phyloP scores from a whole-genome alignment of 805 yeast species.

The Clavispora asparagi region DNA sequence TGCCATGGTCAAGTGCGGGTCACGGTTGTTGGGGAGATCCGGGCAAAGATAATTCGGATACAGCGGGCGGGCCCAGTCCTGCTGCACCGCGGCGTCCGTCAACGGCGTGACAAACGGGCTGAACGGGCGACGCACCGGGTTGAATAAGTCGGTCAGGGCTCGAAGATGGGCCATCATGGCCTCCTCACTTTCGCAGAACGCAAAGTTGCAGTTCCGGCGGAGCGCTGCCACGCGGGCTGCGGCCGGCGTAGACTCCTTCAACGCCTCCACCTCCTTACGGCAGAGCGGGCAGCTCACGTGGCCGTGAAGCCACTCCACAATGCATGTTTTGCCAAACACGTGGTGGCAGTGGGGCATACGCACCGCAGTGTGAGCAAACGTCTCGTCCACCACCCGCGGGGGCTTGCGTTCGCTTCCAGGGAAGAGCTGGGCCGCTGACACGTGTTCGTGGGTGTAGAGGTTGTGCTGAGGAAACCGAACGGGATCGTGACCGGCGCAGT shows the following conservation, averaged over 20 bases:
- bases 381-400: conserved; percentile 1
- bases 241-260: conserved; percentile 6
- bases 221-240: conserved; percentile 5
- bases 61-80: conserved; percentile 27
- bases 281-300: conserved; percentile 16
- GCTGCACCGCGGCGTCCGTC: conserved; percentile 33
- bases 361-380: conserved; percentile 10
- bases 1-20: conserved; percentile 12
- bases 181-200: conserved; percentile 9
- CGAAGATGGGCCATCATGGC: conserved; percentile 20
- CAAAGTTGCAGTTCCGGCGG: conserved; percentile 7
- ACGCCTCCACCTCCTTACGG: conserved; percentile 14
- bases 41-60: conserved; percentile 5
- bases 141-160: conserved; percentile 33
- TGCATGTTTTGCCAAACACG: conserved; percentile 13
- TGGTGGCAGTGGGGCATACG: conserved; percentile 14
- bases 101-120: conserved; percentile 33
- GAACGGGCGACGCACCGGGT: conserved; percentile 32
- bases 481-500: conserved; percentile 5
- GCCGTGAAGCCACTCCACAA: conserved; percentile 14
- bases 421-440: conserved; percentile 7
- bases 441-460: conserved; percentile 4
- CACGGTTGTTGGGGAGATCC: neutral
- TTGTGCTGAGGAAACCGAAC: conserved; percentile 8
- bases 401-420: conserved; percentile 4